Evolutionary conservation across 169 alveolate species (phyloP).

Genomic region (Plasmodium coatneyi): DNA sequence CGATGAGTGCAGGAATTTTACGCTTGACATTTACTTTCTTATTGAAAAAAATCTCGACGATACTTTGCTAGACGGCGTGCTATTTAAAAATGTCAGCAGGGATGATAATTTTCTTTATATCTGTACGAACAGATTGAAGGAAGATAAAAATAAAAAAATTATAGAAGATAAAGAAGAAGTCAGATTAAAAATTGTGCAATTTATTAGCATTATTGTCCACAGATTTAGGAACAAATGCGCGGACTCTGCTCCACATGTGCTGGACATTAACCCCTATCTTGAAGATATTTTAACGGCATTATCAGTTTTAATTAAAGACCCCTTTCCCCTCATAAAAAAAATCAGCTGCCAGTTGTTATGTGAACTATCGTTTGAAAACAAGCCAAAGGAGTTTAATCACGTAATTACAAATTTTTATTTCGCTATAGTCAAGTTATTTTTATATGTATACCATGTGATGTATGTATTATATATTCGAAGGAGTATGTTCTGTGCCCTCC

Average conservation of each 20-base stretch:
- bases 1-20: constrained; percentile 54
- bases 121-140: constrained; percentile 43
- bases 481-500: neutral
- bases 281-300: constrained; percentile 37
- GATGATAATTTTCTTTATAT: constrained; percentile 45
- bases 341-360: constrained; percentile 32
- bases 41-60: constrained; percentile 43
- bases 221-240: constrained; percentile 19
- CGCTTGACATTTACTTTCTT: constrained; percentile 20
- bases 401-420: neutral
- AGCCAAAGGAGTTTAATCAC: constrained; percentile 18
- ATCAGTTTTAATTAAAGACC: constrained; percentile 41
- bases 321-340: constrained; percentile 56
- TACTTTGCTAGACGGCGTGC: constrained; percentile 24
- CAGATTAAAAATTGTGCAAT: constrained; percentile 52
- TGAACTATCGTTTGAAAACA: constrained; percentile 9
- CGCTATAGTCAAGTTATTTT: neutral
- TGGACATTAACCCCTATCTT: constrained; percentile 21
- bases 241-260: neutral
- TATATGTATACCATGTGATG: neutral
- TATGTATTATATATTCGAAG: neutral
- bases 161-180: constrained; percentile 72
- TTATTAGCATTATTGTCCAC: constrained; percentile 21
- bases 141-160: constrained; percentile 44
- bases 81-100: constrained; percentile 34